Conservation (phyloP, 139 green algal species). For the Asterochloris sp. region DNA sequence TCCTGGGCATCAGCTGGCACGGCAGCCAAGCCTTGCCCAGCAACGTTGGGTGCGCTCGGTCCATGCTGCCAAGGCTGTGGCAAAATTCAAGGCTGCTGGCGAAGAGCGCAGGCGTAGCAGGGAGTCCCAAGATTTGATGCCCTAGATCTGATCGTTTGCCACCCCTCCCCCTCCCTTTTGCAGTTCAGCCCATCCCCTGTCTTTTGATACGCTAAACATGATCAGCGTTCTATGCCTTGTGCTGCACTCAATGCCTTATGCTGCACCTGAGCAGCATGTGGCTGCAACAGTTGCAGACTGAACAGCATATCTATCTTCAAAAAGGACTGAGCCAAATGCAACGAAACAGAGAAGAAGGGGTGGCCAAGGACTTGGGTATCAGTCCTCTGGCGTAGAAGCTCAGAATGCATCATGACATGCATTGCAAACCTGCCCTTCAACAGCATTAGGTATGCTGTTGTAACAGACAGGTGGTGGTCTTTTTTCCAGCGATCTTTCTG, state of each 20-base stretch:
- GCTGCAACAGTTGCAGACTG: not conserved
- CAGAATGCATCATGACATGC: not conserved
- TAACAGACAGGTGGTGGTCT: not conserved
- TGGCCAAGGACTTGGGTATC: too few species aligned
- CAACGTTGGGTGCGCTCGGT: not conserved
- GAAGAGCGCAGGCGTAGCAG: too few species aligned
- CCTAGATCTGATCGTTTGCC: too few species aligned
- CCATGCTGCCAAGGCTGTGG: not conserved
- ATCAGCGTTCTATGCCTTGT: too few species aligned
- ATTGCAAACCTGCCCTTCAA: not conserved
- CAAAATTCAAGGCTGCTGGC: not conserved
- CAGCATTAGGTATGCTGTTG: not conserved
- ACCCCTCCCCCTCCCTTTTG: too few species aligned
- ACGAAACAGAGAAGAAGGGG: not conserved
- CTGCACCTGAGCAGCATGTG: not conserved
- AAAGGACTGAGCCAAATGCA: not conserved
- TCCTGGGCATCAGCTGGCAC: too few species aligned
- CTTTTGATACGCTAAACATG: too few species aligned
- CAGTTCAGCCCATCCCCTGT: too few species aligned
- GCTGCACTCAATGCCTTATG: not conserved
- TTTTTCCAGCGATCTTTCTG: too few species aligned
- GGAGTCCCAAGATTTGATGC: too few species aligned
- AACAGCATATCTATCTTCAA: not conserved
- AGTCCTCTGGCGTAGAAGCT: too few species aligned
- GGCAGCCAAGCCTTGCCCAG: not conserved